Evolutionary conservation across 2,329 filamentous ascomycete species (phyloP), one percentile per base, ranked within the genome.

Genomic region (Claviceps cyperi): DNA sequence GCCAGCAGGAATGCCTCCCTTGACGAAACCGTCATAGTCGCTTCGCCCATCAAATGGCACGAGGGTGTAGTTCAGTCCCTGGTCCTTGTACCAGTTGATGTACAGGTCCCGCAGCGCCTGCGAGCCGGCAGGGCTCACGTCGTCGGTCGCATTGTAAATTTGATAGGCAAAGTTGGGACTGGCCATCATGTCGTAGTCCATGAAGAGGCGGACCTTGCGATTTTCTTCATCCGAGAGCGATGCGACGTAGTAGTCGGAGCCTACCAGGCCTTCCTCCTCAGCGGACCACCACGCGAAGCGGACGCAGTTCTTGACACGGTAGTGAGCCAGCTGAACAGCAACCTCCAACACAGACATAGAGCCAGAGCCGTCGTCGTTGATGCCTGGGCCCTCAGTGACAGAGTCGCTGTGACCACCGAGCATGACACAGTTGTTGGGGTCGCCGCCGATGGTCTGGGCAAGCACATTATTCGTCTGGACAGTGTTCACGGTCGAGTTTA

Each of bases 21-120:
- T 73, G 58, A 89, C 83, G 69, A 91, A 90, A 1, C 79, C 82
- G 47, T 81, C 83, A 58, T 91, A 91, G 65, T 92, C 86, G 54
- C 81, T 86, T 52, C 86, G 80, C 6, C 86, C 86, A 57, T 88
- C 83, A 56, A 92, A 91, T 2, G 79, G 76, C 28, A 85, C 85
- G 51, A 84, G 78, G 0, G 79, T 84, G 61, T 81, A 82, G 64
- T 81, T 80, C 51, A 81, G 71, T 1, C 73, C 80, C 21, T 81
- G 71, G 2, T 69, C 65, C 53, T 72, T 65, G 67, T 83, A 89
- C 73, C 77, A 88, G 46, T 80, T 70, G 19, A 81, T 69, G 62
- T 86, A 88, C 37, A 87, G 68, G 52, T 81, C 68, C 52, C 81
- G 76, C 50, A 87, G 72, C 61, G 87, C 74, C 54, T 82, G 77